Percentiles rank a stretch among this genome's conserved stretches.
phyloP scores from a whole-genome alignment of 2,329 filamentous ascomycete genomes.

The Diaporthe humulicola region DNA sequence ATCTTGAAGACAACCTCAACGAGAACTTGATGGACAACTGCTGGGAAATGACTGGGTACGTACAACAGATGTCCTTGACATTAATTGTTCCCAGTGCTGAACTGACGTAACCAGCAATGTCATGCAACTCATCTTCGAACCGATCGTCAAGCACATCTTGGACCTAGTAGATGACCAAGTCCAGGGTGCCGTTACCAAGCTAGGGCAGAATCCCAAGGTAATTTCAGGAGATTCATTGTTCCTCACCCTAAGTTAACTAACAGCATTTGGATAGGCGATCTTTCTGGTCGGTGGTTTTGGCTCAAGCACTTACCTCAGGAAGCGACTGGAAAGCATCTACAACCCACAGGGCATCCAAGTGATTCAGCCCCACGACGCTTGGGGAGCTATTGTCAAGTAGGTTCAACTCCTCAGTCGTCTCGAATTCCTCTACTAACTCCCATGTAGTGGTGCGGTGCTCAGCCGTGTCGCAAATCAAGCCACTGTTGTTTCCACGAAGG shows the following conservation, averaged over 20 bases:
- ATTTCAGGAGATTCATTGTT: too few relatives aligned
- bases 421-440: not conserved
- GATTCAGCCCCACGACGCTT: constrained; percentile 14
- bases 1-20: not conserved
- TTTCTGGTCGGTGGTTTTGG: constrained; percentile 32
- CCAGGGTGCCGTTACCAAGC: not conserved
- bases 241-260: not conserved
- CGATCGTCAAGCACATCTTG: not conserved
- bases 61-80: too few relatives aligned
- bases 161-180: not conserved
- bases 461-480: not conserved
- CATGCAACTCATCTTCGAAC: not conserved
- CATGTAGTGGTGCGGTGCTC: not conserved
- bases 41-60: constrained; percentile 29
- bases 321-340: not conserved
- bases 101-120: not conserved
- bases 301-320: constrained; percentile 21
- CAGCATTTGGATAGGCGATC: not conserved
- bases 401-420: not conserved
- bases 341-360: not conserved
- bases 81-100: not conserved
- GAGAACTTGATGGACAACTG: not conserved
- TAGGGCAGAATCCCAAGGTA: not conserved
- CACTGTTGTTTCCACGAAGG: constrained; percentile 11
- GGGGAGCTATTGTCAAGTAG: constrained; percentile 32